These are phyloP conservation scores for Rugonectria rugulosa DNA, from an alignment of 2,329 filamentous ascomycete species.

Conservation along the genomic window DNA sequence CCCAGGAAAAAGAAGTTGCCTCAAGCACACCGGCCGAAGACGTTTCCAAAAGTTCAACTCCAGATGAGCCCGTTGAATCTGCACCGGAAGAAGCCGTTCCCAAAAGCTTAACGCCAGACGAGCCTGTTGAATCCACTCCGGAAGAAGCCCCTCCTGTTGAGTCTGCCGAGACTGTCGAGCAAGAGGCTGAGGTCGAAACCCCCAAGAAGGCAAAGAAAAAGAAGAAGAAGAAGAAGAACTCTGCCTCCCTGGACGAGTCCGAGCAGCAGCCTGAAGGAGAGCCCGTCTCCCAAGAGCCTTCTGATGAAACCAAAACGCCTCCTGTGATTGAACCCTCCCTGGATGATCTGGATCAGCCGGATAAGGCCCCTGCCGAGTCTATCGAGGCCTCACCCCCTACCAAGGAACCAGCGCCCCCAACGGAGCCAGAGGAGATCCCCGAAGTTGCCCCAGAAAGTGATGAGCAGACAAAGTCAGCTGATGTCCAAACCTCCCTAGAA, in stretches of 20 bases:
- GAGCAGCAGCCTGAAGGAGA: slow-evolving; percentile 28
- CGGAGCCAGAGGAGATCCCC: slow-evolving; percentile 29
- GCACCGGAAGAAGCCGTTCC: not conserved
- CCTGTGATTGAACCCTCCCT: slow-evolving; percentile 17
- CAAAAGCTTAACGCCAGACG: not conserved
- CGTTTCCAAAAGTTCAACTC: not conserved
- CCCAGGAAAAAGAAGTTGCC: slow-evolving; percentile 33
- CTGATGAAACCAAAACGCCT: slow-evolving; percentile 15
- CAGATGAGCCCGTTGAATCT: not conserved
- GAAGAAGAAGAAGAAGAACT: slow-evolving; percentile 45
- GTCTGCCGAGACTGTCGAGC: not conserved
- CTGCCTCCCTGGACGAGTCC: slow-evolving; percentile 21
- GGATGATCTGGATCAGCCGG: not conserved
- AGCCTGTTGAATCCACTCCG: not conserved
- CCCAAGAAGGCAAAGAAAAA: slow-evolving; percentile 44
- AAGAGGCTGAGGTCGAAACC: slow-evolving; percentile 10
- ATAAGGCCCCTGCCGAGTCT: slow-evolving; percentile 15
- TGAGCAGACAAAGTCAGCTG: slow-evolving; percentile 36
- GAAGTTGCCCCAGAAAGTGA: slow-evolving; percentile 30
- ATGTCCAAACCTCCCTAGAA: slow-evolving; percentile 35
- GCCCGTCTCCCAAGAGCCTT: slow-evolving; percentile 12
- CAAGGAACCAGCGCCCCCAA: slow-evolving; percentile 16
- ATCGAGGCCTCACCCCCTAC: slow-evolving; percentile 10
- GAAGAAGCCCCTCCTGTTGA: slow-evolving; percentile 14
- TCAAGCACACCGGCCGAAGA: slow-evolving; percentile 1